Base-by-base conservation (phyloP, 768 basidiomycete species). In the Lentinula detonsa region DNA sequence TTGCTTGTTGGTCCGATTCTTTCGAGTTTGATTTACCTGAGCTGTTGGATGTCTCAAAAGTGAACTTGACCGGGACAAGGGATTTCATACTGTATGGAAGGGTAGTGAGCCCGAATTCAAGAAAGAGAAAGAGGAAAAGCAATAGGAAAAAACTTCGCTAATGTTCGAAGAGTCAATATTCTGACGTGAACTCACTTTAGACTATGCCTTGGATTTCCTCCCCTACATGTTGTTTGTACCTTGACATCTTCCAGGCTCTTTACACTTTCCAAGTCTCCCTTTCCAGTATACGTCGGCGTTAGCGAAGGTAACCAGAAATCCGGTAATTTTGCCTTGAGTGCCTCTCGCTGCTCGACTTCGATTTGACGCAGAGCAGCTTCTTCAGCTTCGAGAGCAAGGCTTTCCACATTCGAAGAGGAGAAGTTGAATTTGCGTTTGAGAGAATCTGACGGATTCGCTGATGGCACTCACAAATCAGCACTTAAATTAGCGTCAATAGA, bases 231-330 rank as follows among this genome's bases (percentile, higher is more conserved):
- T 7, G 96, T 93, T 67, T 93, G 90, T 34, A 95, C 73, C 72
- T 94, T 94, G 37, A 95, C 81, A 66, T 95, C 92, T 65, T 82
- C 80, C 46, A 94, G 73, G 3, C 87, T 88, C 31, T 77, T 79
- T 46, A 94, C 73, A 5, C 87, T 88, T 33, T 77, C 79, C 1
- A 87, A 87, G 9, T 79, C 81, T 0, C 85, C 85, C 53, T 69
- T 78, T 35, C 89, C 78, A 23, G 83, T 75, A 72, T 90, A 85
- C 49, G 83, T 95, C 0, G 95, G 95, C 0, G 95, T 95, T 28
- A 98, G 75, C 0, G 91, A 94, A 2, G 95, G 95, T 42, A 99
- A 79, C 97, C 97, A 99, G 71, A 97, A 99, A 67, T 97, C 95
- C 2, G 97, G 95, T 2, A 98, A 81, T 72, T 98, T 97, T 62